Evolutionary conservation across 441 rosid genomes (phyloP).

Genomic region (Brassica balearica): DNA sequence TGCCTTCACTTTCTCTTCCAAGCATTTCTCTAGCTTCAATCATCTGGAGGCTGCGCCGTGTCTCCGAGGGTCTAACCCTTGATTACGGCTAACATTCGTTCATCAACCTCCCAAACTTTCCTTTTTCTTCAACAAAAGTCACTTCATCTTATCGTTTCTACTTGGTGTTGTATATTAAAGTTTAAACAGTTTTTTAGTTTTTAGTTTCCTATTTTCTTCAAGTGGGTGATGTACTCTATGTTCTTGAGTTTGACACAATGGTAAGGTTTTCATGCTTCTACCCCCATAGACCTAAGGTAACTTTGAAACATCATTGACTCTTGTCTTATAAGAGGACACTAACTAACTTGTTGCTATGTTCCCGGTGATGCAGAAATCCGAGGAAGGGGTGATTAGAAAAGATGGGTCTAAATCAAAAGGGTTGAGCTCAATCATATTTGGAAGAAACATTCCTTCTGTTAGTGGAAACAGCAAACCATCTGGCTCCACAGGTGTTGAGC

Average conservation of each 20-base stretch:
- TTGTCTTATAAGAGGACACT: constrained; percentile 48
- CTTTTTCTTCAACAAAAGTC: constrained; percentile 23
- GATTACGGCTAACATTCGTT: constrained; percentile 86
- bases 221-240: constrained; percentile 41
- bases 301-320: constrained; percentile 25
- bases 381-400: constrained; percentile 49
- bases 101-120: constrained; percentile 38
- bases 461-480: constrained; percentile 40
- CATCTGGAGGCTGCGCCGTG: constrained; percentile 90
- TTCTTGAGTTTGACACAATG: constrained; percentile 53
- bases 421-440: constrained; percentile 43
- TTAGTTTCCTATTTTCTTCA: constrained; percentile 45
- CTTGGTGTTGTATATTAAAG: constrained; percentile 36
- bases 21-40: constrained; percentile 81
- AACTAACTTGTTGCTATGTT: constrained; percentile 38
- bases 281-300: constrained; percentile 71
- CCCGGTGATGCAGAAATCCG: constrained; percentile 51
- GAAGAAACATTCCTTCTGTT: constrained; percentile 44
- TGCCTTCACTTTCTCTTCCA: constrained; percentile 59
- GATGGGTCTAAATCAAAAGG: constrained; percentile 43
- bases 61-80: constrained; percentile 80
- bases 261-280: constrained; percentile 94
- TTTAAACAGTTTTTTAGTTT: constrained; percentile 30
- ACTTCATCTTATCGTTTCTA: constrained; percentile 40
- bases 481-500: constrained; percentile 45